Evolutionary conservation across 129 eudicot genomes (phyloP).

Genomic region (Cynara cardunculus): DNA sequence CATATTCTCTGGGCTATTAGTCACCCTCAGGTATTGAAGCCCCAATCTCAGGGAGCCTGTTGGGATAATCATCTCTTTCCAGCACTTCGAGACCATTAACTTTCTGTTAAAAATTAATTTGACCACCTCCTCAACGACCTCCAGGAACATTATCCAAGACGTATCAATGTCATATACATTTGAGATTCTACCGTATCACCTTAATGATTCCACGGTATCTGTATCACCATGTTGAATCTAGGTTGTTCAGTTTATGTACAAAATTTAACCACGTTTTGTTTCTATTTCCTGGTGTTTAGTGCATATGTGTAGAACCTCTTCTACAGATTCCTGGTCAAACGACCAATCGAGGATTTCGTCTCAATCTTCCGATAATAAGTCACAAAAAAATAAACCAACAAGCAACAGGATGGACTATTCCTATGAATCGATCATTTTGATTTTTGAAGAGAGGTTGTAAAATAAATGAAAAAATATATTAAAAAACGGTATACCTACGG

Average conservation of each 20-base stretch:
- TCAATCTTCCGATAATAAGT: background rate
- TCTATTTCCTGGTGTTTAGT: background rate
- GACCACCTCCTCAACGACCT: background rate
- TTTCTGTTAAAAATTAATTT: background rate
- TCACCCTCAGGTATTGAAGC: background rate
- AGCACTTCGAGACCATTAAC: background rate
- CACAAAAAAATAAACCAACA: background rate
- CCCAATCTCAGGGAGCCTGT: background rate
- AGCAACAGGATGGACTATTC: background rate
- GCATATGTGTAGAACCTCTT: background rate
- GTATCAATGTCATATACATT: background rate
- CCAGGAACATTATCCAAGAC: background rate
- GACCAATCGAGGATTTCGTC: background rate
- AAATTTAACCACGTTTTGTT: background rate
- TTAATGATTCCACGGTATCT: no score
- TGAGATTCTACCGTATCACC: background rate
- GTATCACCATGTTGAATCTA: background rate
- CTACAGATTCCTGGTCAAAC: background rate
- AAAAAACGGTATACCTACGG: background rate
- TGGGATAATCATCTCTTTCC: background rate
- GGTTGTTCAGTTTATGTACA: background rate
- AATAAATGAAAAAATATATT: background rate
- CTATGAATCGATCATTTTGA: background rate
- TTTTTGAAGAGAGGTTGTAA: background rate
- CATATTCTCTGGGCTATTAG: background rate